Evolutionary conservation across 768 basidiomycete genomes (phyloP), one percentile per base, ranked within the genome.

Genomic region (Lanmaoa pseudosensibilis): DNA sequence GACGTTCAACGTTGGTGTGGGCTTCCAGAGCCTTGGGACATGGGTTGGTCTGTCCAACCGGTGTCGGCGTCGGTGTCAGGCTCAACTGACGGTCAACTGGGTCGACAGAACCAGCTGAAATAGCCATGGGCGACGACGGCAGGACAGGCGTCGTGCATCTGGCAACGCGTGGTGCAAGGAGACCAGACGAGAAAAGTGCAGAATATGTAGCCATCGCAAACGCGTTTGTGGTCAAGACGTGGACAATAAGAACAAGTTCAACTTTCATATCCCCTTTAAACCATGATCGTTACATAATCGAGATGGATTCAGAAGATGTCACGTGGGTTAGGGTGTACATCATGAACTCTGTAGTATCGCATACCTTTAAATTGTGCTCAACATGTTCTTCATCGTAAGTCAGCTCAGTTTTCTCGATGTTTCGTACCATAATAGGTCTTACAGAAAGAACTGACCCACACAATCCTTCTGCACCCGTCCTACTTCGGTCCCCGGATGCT

Each of bases 401-500:
- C 52, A 46, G 13, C 34, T 46, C 18, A 23, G 23, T 44, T 49
- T 32, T 32, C 48, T 34, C 15, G n/a, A 13, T 33, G 7, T 59
- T 23, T 46, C 19, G 45, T 33, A 45, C 51, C 52, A 32, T 57
- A 48, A 59, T 34, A 50, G 54, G 16, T 1, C 5, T 33, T 39
- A 27, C 53, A 98, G 96, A 96, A 97, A 83, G 90, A 95, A 71
- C 83, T 99, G 10, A 92, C 91, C n/a, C 94, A 98, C 71, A 96
- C 94, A 5, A 97, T 98, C 69, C 85, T 95, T 37, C 83, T 99
- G 25, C 96, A 98, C 70, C 97, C 97, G 25, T 98, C 96, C 18
- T 99, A 97, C 74, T 99, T 99, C 70, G 95, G 95, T 9, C 92
- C 96, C 11, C 88, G 92, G 60, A 94, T 98, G 86, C 84, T 92